Base-by-base conservation (phyloP, 306 rosid species). In the Luffa acutangula region DNA sequence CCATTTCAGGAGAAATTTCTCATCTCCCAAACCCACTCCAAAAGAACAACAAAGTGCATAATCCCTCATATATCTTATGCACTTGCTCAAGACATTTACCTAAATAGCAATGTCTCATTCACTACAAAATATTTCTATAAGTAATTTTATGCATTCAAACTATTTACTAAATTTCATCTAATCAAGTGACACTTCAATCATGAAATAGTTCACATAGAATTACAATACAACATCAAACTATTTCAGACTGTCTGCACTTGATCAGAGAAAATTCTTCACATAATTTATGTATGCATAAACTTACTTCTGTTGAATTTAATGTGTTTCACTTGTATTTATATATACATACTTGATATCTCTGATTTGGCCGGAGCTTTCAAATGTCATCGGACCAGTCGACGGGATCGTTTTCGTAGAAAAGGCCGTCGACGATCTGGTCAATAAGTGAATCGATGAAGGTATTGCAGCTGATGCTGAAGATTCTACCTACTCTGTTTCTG, bases 391-490 rank as follows among this genome's bases (percentile, higher is more conserved):
- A 82, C 90, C 93, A 87, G 57, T 90, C 92, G 42, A 52, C 73
- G 46, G 81, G 76, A 1, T 86, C 90, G 34, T 41, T 66, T 45
- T 90, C 98, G 51, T 89, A 93, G 89, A 95, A 95, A 65, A 95
- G 82, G 36, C 99, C 97, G 52, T 95, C 97, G 0, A 95, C 90
- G 42, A 95, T 89, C 82, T 95, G 97, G 43, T 95, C 97, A 63
- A 95, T 89, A 0, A 93, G 78, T 17, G 93, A 82, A 81, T 95
- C 97, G 9, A 95, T 89, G 82, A 95, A 87, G 3, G 93, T 48
- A 80, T 85, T 95, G 84, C 91, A 95, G 36, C 90, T 77, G 9
- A 88, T 6, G 20, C 86, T 86, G 84, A 95, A 93, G 79, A 95
- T 86, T 78, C 85, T 69, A 42, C 95, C 94, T 13, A 95, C 97